Percentiles rank a stretch among this genome's conserved stretches.
Evolutionary conservation across 371 early-diverging fungal species (phyloP).

Genomic region (Rhizomucor pusillus): DNA sequence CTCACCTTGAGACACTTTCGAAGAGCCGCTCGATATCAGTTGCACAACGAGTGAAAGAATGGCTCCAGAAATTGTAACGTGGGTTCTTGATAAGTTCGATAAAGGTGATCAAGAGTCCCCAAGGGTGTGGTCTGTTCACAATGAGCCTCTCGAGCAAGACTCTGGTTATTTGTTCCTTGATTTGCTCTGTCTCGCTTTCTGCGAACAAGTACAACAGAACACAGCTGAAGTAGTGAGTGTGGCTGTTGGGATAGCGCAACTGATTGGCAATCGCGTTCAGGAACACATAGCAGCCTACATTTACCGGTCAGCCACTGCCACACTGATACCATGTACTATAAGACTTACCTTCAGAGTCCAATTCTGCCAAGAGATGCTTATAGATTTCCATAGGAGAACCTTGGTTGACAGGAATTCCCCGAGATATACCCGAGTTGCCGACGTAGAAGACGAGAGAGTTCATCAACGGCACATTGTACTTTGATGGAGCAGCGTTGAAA

Average conservation of each 20-base stretch:
- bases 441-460: conserved; percentile 89
- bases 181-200: conserved; percentile 76
- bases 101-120: conserved; percentile 95
- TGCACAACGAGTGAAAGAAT: conserved; percentile 71
- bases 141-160: conserved; percentile 94
- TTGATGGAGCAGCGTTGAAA: conserved; percentile 24
- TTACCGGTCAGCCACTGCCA: background rate
- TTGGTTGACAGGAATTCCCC: conserved; percentile 63
- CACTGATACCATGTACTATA: background rate
- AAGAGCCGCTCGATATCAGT: conserved; percentile 74
- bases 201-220: conserved; percentile 85
- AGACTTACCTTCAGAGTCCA: conserved; percentile 82
- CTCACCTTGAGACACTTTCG: conserved; percentile 67
- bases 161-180: conserved; percentile 94
- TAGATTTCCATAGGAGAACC: conserved; percentile 83
- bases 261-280: conserved; percentile 95
- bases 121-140: conserved; percentile 96
- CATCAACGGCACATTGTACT: conserved; percentile 81
- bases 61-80: conserved; percentile 86
- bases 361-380: conserved; percentile 70
- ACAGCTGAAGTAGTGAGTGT: conserved; percentile 92
- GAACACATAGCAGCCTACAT: conserved; percentile 79
- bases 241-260: conserved; percentile 95
- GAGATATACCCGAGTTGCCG: conserved; percentile 75
- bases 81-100: conserved; percentile 96